Conservation (phyloP, 2,329 filamentous ascomycete species). For the Chaetomium olivaceum region DNA sequence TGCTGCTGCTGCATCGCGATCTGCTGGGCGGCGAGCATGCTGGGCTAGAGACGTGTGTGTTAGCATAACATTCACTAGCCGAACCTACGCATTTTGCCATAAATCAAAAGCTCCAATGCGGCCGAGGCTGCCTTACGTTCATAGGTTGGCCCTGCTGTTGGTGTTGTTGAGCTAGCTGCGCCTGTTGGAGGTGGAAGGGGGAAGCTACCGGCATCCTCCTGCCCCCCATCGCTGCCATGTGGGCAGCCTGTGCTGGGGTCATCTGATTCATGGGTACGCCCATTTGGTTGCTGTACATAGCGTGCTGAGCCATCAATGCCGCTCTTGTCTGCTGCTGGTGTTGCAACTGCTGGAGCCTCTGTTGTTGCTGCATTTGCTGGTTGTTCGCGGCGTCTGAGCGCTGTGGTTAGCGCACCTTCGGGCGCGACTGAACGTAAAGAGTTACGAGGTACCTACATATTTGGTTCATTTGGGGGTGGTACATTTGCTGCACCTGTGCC, state of each 20-base stretch:
- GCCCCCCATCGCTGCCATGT: constrained; percentile 37
- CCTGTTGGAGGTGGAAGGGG: constrained; percentile 32
- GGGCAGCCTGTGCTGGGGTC: constrained; percentile 35
- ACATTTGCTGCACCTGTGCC: constrained; percentile 58
- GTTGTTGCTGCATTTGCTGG: constrained; percentile 55
- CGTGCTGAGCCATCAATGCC: constrained; percentile 56
- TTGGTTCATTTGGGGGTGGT: constrained; percentile 53
- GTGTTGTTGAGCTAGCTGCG: constrained; percentile 32
- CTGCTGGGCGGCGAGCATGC: constrained; percentile 50
- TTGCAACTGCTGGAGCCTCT: constrained; percentile 52
- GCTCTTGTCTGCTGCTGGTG: constrained; percentile 56
- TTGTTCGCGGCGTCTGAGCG: constrained; percentile 36
- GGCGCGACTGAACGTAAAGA: constrained; percentile 19
- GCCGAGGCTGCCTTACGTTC: constrained; percentile 32
- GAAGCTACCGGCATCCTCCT: constrained; percentile 31
- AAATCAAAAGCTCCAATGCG: constrained; percentile 4
- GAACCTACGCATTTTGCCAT: constrained; percentile 22
- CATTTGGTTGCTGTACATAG: constrained; percentile 52
- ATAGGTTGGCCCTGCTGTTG: constrained; percentile 31
- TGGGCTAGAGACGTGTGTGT: constrained; percentile 38
- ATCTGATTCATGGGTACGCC: constrained; percentile 50
- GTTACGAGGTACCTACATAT: constrained; percentile 37
- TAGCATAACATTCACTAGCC: constrained; percentile 18
- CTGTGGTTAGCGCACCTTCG: constrained; percentile 23
- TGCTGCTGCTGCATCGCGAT: constrained; percentile 50